phyloP scores from a whole-genome alignment of 106 monocot species.

The Triglochin maritima region DNA sequence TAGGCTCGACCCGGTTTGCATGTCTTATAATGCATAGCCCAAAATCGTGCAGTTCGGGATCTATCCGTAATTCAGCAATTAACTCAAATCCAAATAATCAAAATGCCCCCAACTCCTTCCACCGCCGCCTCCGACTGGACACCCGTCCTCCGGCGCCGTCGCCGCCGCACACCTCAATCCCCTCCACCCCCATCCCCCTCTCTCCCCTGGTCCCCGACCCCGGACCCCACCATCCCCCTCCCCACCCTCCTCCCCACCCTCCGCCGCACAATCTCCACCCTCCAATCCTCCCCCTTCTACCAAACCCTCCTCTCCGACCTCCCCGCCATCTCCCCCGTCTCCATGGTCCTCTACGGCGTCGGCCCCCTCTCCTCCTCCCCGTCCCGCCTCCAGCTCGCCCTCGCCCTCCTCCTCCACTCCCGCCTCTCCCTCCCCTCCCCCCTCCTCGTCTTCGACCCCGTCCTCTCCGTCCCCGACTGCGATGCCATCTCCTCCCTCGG shows the following conservation, averaged over 20 bases:
- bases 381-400: slow-evolving; percentile 61
- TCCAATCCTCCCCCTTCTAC: slow-evolving; percentile 18
- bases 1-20: too few relatives aligned
- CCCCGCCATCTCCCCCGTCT: not conserved
- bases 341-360: slow-evolving; percentile 66
- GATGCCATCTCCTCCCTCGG: slow-evolving; percentile 36
- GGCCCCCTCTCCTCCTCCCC: slow-evolving; percentile 64
- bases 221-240: slow-evolving; percentile 45
- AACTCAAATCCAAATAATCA: too few relatives aligned
- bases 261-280: slow-evolving; percentile 26
- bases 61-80: too few relatives aligned
- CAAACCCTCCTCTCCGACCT: slow-evolving; percentile 17
- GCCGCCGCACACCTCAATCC: slow-evolving; percentile 18
- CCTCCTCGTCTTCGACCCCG: slow-evolving; percentile 69
- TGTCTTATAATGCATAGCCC: too few relatives aligned
- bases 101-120: slow-evolving; percentile 6
- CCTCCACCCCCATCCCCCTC: slow-evolving; percentile 32
- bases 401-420: slow-evolving; percentile 40
- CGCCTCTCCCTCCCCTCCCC: slow-evolving; percentile 24
- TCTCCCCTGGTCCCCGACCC: slow-evolving; percentile 27
- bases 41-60: too few relatives aligned
- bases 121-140: slow-evolving; percentile 37
- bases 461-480: slow-evolving; percentile 65
- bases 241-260: slow-evolving; percentile 17
- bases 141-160: slow-evolving; percentile 11